phyloP scores from a whole-genome alignment of 164 flowering plant genomes.

The Buxus sempervirens region DNA sequence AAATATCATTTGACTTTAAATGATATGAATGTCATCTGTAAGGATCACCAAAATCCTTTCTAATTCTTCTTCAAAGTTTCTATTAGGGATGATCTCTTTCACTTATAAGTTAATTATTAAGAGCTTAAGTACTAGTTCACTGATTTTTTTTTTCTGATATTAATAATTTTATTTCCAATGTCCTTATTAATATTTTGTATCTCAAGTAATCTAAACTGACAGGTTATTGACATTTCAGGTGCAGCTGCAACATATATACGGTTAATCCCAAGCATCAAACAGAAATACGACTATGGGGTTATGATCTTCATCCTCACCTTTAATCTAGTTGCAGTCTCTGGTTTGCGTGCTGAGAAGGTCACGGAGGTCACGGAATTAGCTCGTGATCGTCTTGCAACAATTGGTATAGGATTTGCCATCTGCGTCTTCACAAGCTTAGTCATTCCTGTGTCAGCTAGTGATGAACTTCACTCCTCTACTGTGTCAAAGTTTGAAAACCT shows the following conservation, averaged over 20 bases:
- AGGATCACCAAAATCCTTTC: too few relatives aligned
- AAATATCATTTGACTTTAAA: too few relatives aligned
- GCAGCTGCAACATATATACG: conserved; percentile 51
- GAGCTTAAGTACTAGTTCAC: too few relatives aligned
- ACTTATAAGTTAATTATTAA: too few relatives aligned
- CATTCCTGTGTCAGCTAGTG: conserved; percentile 72
- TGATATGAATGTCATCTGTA: too few relatives aligned
- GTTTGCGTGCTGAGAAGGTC: conserved; percentile 48
- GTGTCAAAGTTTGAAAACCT: conserved; percentile 50
- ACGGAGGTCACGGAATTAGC: conserved; percentile 51
- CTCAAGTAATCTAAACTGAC: not conserved
- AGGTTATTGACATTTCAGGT: conserved; percentile 34
- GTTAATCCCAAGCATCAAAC: conserved; percentile 56
- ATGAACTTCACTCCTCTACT: conserved; percentile 60
- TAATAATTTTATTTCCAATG: too few relatives aligned
- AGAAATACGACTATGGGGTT: conserved; percentile 65
- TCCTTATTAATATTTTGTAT: too few relatives aligned
- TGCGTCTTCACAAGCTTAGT: conserved; percentile 57
- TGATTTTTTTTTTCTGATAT: too few relatives aligned
- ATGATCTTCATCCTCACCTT: conserved; percentile 80
- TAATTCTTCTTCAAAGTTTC: too few relatives aligned
- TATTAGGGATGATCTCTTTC: too few relatives aligned
- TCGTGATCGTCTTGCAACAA: conserved; percentile 52
- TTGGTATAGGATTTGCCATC: conserved; percentile 61
- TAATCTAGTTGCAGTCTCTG: conserved; percentile 73